A percentile compares a stretch with the other conserved stretches of the same genome.
phyloP scores from a whole-genome alignment of 1,284 basidiomycete species.

The Cryptococcus hybrid region DNA sequence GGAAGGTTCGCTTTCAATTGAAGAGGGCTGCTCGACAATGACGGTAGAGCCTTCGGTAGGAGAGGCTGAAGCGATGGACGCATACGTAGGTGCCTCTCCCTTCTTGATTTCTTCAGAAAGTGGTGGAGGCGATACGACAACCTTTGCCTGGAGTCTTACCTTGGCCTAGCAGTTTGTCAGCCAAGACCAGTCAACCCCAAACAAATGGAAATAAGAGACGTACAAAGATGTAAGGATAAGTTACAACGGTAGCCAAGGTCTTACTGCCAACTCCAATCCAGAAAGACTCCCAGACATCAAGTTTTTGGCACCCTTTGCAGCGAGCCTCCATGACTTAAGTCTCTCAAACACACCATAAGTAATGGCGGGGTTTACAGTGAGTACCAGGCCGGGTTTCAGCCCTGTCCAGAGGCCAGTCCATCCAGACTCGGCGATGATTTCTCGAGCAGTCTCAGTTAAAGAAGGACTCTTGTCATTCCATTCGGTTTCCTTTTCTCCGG shows the following conservation, averaged over 20 bases:
- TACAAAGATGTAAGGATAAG: conserved; percentile 54
- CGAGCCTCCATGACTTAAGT: conserved; percentile 59
- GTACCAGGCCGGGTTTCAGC: conserved; percentile 84
- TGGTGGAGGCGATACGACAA: conserved; percentile 3
- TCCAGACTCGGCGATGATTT: conserved; percentile 92
- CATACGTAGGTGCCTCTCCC: conserved; percentile 24
- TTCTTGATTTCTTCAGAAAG: not conserved
- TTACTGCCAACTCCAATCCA: conserved; percentile 90
- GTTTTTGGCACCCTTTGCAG: conserved; percentile 25
- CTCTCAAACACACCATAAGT: conserved; percentile 97
- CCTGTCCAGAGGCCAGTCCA: conserved; percentile 92
- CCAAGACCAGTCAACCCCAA: not conserved
- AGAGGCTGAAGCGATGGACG: conserved; percentile 19
- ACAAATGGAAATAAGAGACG: conserved; percentile 8
- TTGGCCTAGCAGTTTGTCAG: conserved; percentile 63
- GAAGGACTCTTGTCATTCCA: conserved; percentile 19
- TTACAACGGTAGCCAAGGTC: conserved; percentile 88
- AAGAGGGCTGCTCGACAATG: conserved; percentile 1
- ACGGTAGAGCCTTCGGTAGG: conserved; percentile 9
- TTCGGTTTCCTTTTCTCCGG: not conserved
- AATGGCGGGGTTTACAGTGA: conserved; percentile 97
- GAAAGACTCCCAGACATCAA: conserved; percentile 72
- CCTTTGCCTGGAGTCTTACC: conserved; percentile 84
- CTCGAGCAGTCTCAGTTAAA: conserved; percentile 66
- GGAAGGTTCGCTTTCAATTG: not conserved